Evolutionary conservation across 2,329 filamentous ascomycete species (phyloP), one percentile per base, ranked within the genome.

Genomic region (Neofusicoccum ribis): DNA sequence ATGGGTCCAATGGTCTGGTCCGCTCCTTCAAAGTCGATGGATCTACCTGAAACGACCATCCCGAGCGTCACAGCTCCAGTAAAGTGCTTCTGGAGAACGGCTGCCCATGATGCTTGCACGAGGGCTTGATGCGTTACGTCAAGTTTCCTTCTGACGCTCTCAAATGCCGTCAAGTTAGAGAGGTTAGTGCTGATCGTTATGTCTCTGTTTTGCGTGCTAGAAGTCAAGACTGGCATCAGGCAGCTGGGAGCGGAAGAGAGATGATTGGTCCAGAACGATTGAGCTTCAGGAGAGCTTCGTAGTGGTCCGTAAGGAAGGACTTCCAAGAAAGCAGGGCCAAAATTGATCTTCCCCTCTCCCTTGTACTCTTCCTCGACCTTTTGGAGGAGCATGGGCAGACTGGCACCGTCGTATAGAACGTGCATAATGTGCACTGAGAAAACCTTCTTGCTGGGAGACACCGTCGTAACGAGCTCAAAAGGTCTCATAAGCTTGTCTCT

Each of bases 361-460:
- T 72, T 68, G 70, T 91, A 92, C 4, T 82, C 78, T 3, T 78
- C 71, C 34, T 80, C 77, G 2, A 96, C 81, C 20, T 83, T 77
- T 3, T 84, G 74, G 20, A 96, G 82, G 44, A 96, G 82, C 27
- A 92, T 75, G 1, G 85, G 83, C 44, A 96, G 84, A 67, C 92
- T 94, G 68, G 86, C 89, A 1, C 92, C 93, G 76, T 97, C 93
- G 70, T 97, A 97, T 0, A 97, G 76, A 0, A 86, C 92, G 73
- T 97, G 93, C 77, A 97, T 96, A 0, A 96, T 88, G 51, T 90
- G 85, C 2, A 96, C 71, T 2, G 83, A 77, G 37, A 96, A 76
- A 0, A 82, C 68, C 6, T 71, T 72, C 14, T 68, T 68, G 1
- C 67, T 64, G 5, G 73, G 67, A 9, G 72, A 72, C 31, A 69